These are phyloP conservation scores for Leccinum uliginosum DNA, from an alignment of 768 basidiomycete genomes.

Conservation along the genomic window DNA sequence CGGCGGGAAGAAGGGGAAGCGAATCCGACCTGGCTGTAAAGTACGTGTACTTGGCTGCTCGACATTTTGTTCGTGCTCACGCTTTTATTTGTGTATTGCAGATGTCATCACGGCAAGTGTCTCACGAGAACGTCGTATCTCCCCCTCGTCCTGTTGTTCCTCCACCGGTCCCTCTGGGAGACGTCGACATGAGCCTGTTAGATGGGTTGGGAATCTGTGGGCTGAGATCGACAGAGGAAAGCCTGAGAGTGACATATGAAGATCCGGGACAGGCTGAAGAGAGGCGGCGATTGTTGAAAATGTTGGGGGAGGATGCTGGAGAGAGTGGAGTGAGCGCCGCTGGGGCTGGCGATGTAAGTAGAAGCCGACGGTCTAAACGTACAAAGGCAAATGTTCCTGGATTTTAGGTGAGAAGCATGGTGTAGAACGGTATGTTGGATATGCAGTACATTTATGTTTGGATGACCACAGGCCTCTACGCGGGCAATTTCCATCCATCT, in stretches of 20 bases:
- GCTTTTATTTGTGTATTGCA: background rate
- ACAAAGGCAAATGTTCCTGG: constrained; percentile 5
- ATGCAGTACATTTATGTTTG: background rate
- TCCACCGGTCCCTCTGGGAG: constrained; percentile 5
- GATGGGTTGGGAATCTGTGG: constrained; percentile 17
- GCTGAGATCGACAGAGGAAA: constrained; percentile 35
- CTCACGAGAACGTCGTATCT: constrained; percentile 25
- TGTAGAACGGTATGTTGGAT: background rate
- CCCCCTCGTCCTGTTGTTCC: constrained; percentile 6
- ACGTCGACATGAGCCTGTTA: constrained; percentile 29
- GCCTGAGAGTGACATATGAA: constrained; percentile 60
- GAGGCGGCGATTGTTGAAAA: constrained; percentile 50
- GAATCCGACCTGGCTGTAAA: constrained; percentile 37
- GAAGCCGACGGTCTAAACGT: constrained; percentile 12
- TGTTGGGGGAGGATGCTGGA: constrained; percentile 36
- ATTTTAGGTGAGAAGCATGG: constrained; percentile 1
- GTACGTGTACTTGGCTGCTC: constrained; percentile 19
- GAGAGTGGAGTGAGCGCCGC: constrained; percentile 5
- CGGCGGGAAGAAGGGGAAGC: constrained; percentile 29
- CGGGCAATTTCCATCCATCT: background rate
- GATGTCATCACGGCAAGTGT: constrained; percentile 36
- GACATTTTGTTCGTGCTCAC: background rate
- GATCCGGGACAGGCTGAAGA: constrained; percentile 62
- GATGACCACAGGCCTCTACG: background rate
- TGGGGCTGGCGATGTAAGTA: background rate